Evolutionary conservation across 108 stramenopile species (phyloP).

Genomic region (Skeletonema potamos): DNA sequence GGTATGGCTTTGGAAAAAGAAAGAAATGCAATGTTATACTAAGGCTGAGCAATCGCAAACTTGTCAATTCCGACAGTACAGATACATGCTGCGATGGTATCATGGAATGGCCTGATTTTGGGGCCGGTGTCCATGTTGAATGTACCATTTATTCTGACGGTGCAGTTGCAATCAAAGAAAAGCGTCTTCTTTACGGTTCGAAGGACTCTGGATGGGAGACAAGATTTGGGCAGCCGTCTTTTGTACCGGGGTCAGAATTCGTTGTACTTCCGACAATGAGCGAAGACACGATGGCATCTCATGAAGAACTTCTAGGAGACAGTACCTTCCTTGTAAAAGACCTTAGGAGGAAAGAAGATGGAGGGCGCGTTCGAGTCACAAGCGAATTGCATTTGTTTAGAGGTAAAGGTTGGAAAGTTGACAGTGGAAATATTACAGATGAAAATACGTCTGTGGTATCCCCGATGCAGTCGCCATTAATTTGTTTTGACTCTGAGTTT

Average conservation of each 20-base stretch:
- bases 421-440: not conserved
- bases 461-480: constrained; percentile 54
- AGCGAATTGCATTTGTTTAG: constrained; percentile 67
- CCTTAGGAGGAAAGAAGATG: constrained; percentile 62
- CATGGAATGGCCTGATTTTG: constrained; percentile 88
- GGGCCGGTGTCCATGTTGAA: constrained; percentile 67
- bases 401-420: constrained; percentile 24
- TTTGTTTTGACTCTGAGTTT: constrained; percentile 70
- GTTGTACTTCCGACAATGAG: constrained; percentile 49
- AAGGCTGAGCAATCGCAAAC: constrained; percentile 32
- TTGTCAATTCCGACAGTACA: not conserved
- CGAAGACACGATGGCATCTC: constrained; percentile 43
- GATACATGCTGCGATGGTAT: constrained; percentile 54
- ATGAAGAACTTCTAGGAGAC: constrained; percentile 66
- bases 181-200: constrained; percentile 67
- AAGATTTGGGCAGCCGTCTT: constrained; percentile 83
- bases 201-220: constrained; percentile 88
- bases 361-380: constrained; percentile 47
- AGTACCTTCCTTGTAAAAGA: constrained; percentile 48
- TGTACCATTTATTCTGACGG: constrained; percentile 62
- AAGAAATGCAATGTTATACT: constrained; percentile 63
- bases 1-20: constrained; percentile 79
- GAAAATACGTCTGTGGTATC: not conserved
- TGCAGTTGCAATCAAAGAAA: constrained; percentile 62
- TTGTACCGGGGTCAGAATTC: constrained; percentile 63